Base-by-base conservation (phyloP, 495 filamentous ascomycete species). In the Penicillium chermesinum region DNA sequence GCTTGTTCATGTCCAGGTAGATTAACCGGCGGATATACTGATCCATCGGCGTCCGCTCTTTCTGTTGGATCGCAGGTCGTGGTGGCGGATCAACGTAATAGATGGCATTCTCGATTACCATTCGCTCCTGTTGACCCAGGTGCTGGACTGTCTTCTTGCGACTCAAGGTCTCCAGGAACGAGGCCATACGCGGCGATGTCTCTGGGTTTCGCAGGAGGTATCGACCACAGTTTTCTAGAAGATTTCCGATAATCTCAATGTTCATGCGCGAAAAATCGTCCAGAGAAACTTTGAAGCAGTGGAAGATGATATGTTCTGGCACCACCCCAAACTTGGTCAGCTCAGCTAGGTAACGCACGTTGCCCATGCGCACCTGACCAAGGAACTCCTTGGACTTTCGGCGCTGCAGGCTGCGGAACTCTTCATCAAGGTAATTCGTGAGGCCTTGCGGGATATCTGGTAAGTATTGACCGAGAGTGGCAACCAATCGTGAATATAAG, bases 191-290 rank as follows among this genome's bases (percentile, higher is more conserved):
- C 8, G 91, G 91, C 10, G 87, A 85, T 0, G 94, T 95, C 53
- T 97, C 91, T 0, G 91, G 87, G 57, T 94, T 96, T 22, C 94
- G 88, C 40, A 97, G 77, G 35, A 99, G 72, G 69, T 95, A 99
- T 6, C 91, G 84, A 25, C 93, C 93, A 57, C 94, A 99, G 57
- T 96, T 97, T 70, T 99, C 93, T 7, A 99, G 76, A n/a, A 96
- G 73, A 55, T 94, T 90, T 55, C 91, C 91, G 53, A 97, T 95
- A 55, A 99, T 96, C 64, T 99, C 94, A 49, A 99, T 94, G 58
- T 97, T 97, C 82, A 95, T 94, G 53, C 91, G 81, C 7, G 95
- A 96, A 55, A 99, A 97, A 51, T 99, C 93, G 57, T 99, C 94
- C 5, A 97, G 72, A 49, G 93, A 93, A 56, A 99, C 91, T 64